Percentiles rank a stretch among this genome's conserved stretches.
phyloP scores from a whole-genome alignment of 2,329 filamentous ascomycete genomes.

The Lasiodiplodia sp. region DNA sequence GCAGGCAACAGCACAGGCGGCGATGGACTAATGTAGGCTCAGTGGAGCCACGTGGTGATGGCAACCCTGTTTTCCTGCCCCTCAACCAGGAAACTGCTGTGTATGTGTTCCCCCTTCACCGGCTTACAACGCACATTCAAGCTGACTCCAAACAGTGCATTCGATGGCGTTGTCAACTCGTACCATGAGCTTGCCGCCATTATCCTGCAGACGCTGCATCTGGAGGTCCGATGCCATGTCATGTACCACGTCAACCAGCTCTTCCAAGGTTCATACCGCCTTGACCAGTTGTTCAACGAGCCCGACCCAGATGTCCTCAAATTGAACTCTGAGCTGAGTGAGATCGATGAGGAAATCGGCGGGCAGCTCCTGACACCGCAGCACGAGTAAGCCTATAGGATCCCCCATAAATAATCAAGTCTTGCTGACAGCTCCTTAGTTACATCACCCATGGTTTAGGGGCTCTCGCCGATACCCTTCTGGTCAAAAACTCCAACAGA shows the following conservation, averaged over 20 bases:
- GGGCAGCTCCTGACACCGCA: conserved; percentile 76
- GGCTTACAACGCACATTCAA: background rate
- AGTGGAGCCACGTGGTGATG: conserved; percentile 57
- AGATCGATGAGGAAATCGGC: conserved; percentile 83
- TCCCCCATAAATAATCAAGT: background rate
- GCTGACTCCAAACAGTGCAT: conserved; percentile 62
- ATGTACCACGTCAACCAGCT: conserved; percentile 76
- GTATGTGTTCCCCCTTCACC: conserved; percentile 57
- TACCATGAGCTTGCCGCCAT: conserved; percentile 82
- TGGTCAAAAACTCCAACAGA: conserved; percentile 33
- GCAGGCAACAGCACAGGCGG: conserved; percentile 64
- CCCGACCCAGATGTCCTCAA: conserved; percentile 81
- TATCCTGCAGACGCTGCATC: conserved; percentile 83
- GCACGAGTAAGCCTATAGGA: conserved; percentile 38
- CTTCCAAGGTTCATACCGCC: conserved; percentile 55
- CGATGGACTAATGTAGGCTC: conserved; percentile 82
- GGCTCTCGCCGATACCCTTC: conserved; percentile 35
- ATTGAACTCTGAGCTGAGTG: conserved; percentile 83
- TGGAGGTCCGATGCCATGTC: conserved; percentile 86
- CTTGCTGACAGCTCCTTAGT: conserved; percentile 48
- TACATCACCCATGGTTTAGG: conserved; percentile 26
- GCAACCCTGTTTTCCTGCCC: conserved; percentile 79
- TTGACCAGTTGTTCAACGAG: conserved; percentile 75
- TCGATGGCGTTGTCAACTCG: conserved; percentile 84
- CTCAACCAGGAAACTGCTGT: conserved; percentile 84